phyloP scores from a whole-genome alignment of 2,329 filamentous ascomycete genomes.

The Sclerotiophoma versabilis region DNA sequence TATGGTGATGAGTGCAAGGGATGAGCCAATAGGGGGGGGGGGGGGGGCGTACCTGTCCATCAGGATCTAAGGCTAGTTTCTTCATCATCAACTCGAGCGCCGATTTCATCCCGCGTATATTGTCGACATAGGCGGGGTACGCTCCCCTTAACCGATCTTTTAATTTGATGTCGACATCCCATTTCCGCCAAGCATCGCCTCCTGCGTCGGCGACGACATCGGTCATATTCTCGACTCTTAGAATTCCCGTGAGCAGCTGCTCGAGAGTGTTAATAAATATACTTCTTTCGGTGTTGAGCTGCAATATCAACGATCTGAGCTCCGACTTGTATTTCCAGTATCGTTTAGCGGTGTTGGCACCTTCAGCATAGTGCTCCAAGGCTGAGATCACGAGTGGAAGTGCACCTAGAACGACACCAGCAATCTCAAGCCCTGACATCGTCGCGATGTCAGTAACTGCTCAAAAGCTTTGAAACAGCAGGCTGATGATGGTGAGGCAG shows the following conservation, averaged over 20 bases:
- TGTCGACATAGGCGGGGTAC: constrained; percentile 4
- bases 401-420: constrained; percentile 36
- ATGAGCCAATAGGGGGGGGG: too few species aligned
- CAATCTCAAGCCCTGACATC: constrained; percentile 44
- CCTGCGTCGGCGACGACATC: constrained; percentile 22
- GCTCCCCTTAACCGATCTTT: constrained; percentile 16
- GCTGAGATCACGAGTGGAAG: constrained; percentile 41
- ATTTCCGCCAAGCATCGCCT: constrained; percentile 23
- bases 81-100: constrained; percentile 25
- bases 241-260: constrained; percentile 29
- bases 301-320: constrained; percentile 26
- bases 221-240: constrained; percentile 26
- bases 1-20: neutral
- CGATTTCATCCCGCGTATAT: constrained; percentile 22
- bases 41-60: constrained; percentile 24
- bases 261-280: constrained; percentile 41
- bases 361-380: constrained; percentile 39
- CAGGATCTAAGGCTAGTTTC: constrained; percentile 25
- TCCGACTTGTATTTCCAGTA: constrained; percentile 29
- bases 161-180: constrained; percentile 15
- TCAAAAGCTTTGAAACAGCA: too few species aligned
- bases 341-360: constrained; percentile 33
- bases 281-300: constrained; percentile 30
- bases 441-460: too few species aligned
- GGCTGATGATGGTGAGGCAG: too few species aligned